A percentile compares a stretch with the other conserved stretches of the same genome.
These are phyloP conservation scores for Hypoxylon sp. DNA, from an alignment of 2,329 filamentous ascomycete genomes.

Conservation along the genomic window DNA sequence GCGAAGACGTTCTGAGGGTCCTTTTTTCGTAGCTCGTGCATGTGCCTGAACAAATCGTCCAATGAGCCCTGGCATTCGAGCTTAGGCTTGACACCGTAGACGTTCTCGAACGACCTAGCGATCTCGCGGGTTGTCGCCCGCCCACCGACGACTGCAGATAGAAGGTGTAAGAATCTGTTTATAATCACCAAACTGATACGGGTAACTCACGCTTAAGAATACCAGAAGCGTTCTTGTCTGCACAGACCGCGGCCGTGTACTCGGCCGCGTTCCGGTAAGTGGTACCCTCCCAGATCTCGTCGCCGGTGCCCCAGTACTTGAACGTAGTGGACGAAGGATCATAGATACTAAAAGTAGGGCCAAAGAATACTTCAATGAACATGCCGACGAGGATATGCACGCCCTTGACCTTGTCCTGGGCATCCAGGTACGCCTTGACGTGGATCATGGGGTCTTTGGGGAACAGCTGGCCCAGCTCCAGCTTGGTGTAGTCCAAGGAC, in stretches of 20 bases:
- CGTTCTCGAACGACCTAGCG: slow-evolving; percentile 26
- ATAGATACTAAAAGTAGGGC: slow-evolving; percentile 43
- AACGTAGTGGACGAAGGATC: slow-evolving; percentile 48
- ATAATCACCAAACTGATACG: background rate
- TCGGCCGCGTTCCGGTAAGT: slow-evolving; percentile 56
- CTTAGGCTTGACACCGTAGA: slow-evolving; percentile 33
- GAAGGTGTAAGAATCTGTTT: background rate
- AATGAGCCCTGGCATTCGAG: slow-evolving; percentile 31
- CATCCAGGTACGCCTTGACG: slow-evolving; percentile 56
- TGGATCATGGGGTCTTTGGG: slow-evolving; percentile 58
- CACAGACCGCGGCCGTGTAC: slow-evolving; percentile 52
- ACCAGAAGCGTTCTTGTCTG: slow-evolving; percentile 29
- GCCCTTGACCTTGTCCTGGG: slow-evolving; percentile 54
- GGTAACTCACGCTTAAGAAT: slow-evolving; percentile 27
- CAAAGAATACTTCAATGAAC: slow-evolving; percentile 55
- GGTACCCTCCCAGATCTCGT: slow-evolving; percentile 56
- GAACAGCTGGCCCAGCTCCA: slow-evolving; percentile 54
- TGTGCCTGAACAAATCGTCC: slow-evolving; percentile 32
- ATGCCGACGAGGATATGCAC: slow-evolving; percentile 58
- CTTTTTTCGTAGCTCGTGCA: slow-evolving; percentile 20
- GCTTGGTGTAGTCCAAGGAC: slow-evolving; percentile 57
- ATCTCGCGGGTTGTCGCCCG: slow-evolving; percentile 24
- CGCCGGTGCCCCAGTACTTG: slow-evolving; percentile 54
- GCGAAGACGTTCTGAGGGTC: slow-evolving; percentile 24
- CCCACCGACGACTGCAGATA: slow-evolving; percentile 27